A percentile compares a stretch with the other conserved stretches of the same genome.
phyloP scores from a whole-genome alignment of 768 basidiomycete species.

The Cystobasidium tubakii region DNA sequence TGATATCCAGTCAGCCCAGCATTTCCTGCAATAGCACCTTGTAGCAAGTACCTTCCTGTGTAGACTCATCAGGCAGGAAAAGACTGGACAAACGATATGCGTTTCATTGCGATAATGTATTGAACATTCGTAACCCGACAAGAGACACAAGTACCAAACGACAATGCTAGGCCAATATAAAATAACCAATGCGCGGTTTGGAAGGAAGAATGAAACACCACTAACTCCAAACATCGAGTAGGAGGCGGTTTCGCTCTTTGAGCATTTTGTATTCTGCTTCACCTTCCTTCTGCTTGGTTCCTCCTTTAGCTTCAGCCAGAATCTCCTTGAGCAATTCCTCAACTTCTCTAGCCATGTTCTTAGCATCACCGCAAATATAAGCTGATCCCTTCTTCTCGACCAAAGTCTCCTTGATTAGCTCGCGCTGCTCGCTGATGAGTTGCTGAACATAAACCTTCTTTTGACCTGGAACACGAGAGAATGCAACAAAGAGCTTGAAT shows the following conservation, averaged over 20 bases:
- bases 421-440: conserved; percentile 78
- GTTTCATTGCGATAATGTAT: too few relatives aligned
- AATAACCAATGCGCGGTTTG: too few relatives aligned
- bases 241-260: conserved; percentile 75
- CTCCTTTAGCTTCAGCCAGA: conserved; percentile 89
- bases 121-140: too few relatives aligned
- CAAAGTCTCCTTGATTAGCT: conserved; percentile 77
- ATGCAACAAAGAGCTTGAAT: conserved; percentile 78
- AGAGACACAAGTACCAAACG: too few relatives aligned
- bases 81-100: too few relatives aligned
- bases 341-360: conserved; percentile 90
- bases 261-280: conserved; percentile 84
- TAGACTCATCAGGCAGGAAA: too few relatives aligned
- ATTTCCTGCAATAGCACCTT: too few relatives aligned
- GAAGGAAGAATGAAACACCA: neutral
- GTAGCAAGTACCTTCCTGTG: too few relatives aligned
- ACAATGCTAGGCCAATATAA: too few relatives aligned
- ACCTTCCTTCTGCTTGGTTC: conserved; percentile 77
- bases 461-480: conserved; percentile 86
- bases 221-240: conserved; percentile 59
- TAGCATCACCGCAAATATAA: conserved; percentile 50
- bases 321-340: conserved; percentile 71
- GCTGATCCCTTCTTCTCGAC: conserved; percentile 88
- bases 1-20: neutral
- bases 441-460: conserved; percentile 99